phyloP scores from a whole-genome alignment of 768 basidiomycete genomes.

The Porphyrellus cyaneotinctus region DNA sequence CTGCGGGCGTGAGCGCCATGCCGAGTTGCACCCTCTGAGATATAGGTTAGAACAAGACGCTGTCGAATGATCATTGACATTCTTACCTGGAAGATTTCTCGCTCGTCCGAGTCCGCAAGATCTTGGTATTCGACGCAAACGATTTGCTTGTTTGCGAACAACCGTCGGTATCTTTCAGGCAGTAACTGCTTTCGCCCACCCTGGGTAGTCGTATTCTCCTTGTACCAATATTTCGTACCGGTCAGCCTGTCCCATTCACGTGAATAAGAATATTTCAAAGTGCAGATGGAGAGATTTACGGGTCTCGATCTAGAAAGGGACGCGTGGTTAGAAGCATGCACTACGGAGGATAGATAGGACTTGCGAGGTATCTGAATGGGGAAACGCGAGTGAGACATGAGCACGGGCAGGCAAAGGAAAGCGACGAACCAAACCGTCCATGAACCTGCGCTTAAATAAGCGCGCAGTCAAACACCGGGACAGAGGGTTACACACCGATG shows the following conservation, averaged over 20 bases:
- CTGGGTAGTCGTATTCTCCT: slow-evolving; percentile 17
- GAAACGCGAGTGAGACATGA: slow-evolving; percentile 5
- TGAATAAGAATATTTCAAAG: not conserved
- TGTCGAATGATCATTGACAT: not conserved
- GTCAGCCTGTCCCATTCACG: slow-evolving; percentile 6
- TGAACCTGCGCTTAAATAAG: slow-evolving; percentile 43
- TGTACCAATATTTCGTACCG: slow-evolving; percentile 53
- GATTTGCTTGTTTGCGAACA: slow-evolving; percentile 72
- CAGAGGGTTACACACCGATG: slow-evolving; percentile 44
- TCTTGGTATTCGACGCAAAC: slow-evolving; percentile 77
- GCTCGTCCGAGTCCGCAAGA: slow-evolving; percentile 51
- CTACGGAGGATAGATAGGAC: slow-evolving; percentile 11
- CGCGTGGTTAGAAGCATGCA: not conserved
- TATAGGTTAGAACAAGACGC: not conserved
- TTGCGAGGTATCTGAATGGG: slow-evolving; percentile 52
- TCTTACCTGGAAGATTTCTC: slow-evolving; percentile 69
- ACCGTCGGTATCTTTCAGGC: slow-evolving; percentile 50
- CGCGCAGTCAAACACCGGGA: not conserved
- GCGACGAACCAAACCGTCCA: slow-evolving; percentile 60
- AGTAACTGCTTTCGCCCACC: slow-evolving; percentile 35
- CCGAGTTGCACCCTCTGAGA: slow-evolving; percentile 70
- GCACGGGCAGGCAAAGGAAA: not conserved
- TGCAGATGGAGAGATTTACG: slow-evolving; percentile 35
- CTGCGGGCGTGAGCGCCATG: slow-evolving; percentile 71
- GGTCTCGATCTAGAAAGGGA: slow-evolving; percentile 35